Percentiles rank a stretch among this genome's conserved stretches.
Conservation (phyloP, 371 early-diverging fungal genomes). For the Mucor lusitanicus region DNA sequence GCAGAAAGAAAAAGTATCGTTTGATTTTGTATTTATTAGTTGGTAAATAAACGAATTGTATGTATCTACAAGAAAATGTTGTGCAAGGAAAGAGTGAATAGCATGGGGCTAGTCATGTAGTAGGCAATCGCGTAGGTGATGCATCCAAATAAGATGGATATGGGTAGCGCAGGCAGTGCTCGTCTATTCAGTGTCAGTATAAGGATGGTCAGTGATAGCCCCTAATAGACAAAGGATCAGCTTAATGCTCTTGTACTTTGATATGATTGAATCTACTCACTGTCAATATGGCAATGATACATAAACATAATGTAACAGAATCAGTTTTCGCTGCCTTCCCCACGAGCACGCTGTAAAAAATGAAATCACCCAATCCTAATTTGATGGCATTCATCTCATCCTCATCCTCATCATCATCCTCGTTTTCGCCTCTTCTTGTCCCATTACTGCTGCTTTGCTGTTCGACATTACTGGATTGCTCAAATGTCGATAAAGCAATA, state of each 20-base stretch:
- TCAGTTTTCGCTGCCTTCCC: constrained; percentile 22
- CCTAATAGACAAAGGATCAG: neutral
- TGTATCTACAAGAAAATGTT: neutral
- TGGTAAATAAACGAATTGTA: neutral
- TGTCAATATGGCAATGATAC: constrained; percentile 23
- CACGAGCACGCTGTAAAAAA: constrained; percentile 27
- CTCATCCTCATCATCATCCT: neutral
- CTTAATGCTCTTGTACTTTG: neutral
- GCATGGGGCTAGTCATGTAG: constrained; percentile 23
- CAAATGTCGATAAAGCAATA: neutral
- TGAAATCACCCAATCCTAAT: constrained; percentile 27
- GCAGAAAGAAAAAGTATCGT: neutral
- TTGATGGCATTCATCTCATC: constrained; percentile 24
- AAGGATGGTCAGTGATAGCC: constrained; percentile 20
- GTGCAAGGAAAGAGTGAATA: neutral
- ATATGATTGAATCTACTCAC: neutral
- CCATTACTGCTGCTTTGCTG: neutral
- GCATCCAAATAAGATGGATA: constrained; percentile 26
- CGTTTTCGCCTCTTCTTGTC: neutral
- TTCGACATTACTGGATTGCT: neutral
- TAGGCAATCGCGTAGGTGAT: constrained; percentile 19
- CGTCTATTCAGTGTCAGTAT: constrained; percentile 19
- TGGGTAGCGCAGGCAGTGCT: constrained; percentile 20
- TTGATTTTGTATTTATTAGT: neutral
- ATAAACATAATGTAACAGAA: constrained; percentile 19